phyloP scores from a whole-genome alignment of 345 rosid species.

The Acer negundo region DNA sequence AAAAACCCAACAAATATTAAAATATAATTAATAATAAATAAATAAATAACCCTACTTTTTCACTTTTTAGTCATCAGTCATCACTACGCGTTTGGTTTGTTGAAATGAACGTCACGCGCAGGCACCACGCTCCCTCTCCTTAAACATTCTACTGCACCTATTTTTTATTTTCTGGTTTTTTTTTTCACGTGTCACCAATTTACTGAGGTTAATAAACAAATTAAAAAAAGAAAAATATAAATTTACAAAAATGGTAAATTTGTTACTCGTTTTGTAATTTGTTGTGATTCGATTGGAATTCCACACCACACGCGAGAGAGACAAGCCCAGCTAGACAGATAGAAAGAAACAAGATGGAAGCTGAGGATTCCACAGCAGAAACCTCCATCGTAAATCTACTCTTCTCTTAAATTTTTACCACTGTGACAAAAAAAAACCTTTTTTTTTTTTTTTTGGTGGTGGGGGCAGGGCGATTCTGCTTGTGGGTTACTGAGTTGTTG shows the following conservation, averaged over 20 bases:
- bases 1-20: too few species aligned
- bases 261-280: not conserved
- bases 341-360: not conserved
- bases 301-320: not conserved
- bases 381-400: not conserved
- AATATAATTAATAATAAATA: too few species aligned
- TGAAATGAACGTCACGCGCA: not conserved
- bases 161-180: not conserved
- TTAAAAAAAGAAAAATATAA: not conserved
- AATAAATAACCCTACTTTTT: not conserved
- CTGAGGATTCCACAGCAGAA: not conserved
- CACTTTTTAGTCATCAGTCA: not conserved
- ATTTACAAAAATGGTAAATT: not conserved
- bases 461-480: not conserved
- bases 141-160: not conserved
- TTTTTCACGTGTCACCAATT: not conserved
- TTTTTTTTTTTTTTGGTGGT: too few species aligned
- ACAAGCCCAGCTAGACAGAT: not conserved
- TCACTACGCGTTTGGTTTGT: not conserved
- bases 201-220: not conserved
- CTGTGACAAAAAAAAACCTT: not conserved
- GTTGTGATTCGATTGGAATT: not conserved
- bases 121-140: not conserved
- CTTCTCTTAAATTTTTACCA: not conserved
- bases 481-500: not conserved